These are phyloP conservation scores for Carex myosuroides DNA, from an alignment of 176 grass and related monocot species.

Conservation along the genomic window DNA sequence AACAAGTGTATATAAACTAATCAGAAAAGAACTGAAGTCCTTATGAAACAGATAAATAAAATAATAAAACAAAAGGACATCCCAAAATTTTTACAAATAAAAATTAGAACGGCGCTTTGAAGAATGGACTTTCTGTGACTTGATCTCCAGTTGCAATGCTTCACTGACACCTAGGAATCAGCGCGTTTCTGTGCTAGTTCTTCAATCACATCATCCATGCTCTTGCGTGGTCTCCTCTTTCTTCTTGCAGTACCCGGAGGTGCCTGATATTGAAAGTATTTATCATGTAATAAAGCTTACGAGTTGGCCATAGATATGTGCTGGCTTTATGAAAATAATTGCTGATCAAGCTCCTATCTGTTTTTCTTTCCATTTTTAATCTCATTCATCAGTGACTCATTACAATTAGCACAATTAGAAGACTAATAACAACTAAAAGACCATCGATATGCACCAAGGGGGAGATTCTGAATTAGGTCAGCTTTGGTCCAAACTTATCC, in stretches of 20 bases:
- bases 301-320: neutral
- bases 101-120: neutral
- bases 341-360: neutral
- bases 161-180: neutral
- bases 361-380: neutral
- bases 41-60: neutral
- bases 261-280: conserved; percentile 16
- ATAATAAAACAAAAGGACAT: neutral
- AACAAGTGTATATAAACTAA: neutral
- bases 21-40: neutral
- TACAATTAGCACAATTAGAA: neutral
- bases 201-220: neutral
- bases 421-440: neutral
- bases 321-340: neutral
- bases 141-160: neutral
- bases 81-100: neutral
- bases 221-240: conserved; percentile 20
- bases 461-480: neutral
- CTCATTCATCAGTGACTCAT: neutral
- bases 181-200: neutral
- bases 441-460: neutral
- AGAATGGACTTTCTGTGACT: neutral
- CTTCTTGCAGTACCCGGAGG: conserved; percentile 38
- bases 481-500: neutral
- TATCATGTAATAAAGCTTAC: neutral